Evolutionary conservation across 2,329 filamentous ascomycete species (phyloP).

Genomic region (Penicillium sp.): DNA sequence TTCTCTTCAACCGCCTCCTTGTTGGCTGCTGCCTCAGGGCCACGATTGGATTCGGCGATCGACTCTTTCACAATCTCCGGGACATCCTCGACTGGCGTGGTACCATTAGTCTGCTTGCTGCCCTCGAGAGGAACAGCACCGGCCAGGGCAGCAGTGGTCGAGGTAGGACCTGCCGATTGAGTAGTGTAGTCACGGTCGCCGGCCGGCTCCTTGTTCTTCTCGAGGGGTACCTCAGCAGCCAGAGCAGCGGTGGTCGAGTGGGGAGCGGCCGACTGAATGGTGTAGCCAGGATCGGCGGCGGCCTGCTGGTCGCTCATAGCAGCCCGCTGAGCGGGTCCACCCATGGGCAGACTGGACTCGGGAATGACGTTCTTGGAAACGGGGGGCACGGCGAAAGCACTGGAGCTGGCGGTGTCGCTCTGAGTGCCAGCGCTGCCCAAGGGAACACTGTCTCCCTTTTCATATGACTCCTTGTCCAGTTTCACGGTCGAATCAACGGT

Average conservation of each 20-base stretch:
- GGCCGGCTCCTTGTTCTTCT: conserved; percentile 29
- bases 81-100: conserved; percentile 31
- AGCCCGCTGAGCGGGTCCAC: conserved; percentile 37
- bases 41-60: conserved; percentile 52
- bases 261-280: conserved; percentile 52
- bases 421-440: conserved; percentile 48
- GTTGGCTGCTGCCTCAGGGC: conserved; percentile 70
- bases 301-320: conserved; percentile 8
- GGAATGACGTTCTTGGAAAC: conserved; percentile 68
- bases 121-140: conserved; percentile 45
- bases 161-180: conserved; percentile 50
- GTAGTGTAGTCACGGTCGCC: conserved; percentile 55
- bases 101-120: conserved; percentile 22
- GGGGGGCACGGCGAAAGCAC: conserved; percentile 52
- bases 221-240: conserved; percentile 46
- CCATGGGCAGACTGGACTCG: conserved; percentile 76
- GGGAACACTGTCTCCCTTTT: conserved; percentile 61
- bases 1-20: conserved; percentile 71
- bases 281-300: conserved; percentile 51
- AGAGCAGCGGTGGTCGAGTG: conserved; percentile 46
- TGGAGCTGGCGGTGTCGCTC: conserved; percentile 33
- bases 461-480: conserved; percentile 81
- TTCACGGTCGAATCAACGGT: conserved; percentile 65
- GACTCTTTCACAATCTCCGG: conserved; percentile 48
- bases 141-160: conserved; percentile 48